phyloP scores from a whole-genome alignment of 352 stramenopile species.

The Globisporangium rhizosaccharum region DNA sequence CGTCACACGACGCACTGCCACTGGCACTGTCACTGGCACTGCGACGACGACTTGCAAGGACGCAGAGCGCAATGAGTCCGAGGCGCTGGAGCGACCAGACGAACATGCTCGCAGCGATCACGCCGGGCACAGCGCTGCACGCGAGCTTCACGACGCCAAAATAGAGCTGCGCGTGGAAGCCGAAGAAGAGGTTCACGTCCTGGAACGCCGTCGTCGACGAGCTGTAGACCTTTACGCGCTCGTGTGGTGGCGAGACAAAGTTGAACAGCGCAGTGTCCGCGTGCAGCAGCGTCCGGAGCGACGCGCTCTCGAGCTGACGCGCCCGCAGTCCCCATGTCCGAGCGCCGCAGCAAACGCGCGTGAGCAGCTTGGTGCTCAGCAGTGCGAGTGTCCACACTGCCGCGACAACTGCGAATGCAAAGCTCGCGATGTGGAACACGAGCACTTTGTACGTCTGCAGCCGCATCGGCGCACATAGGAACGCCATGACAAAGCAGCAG shows the following conservation, averaged over 20 bases:
- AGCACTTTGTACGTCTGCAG: constrained; percentile 53
- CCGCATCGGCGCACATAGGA: constrained; percentile 47
- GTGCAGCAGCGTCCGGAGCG: constrained; percentile 31
- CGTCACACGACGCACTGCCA: not conserved
- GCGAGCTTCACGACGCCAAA: constrained; percentile 49
- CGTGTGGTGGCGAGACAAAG: constrained; percentile 34
- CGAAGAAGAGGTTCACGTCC: constrained; percentile 16
- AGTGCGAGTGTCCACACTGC: constrained; percentile 23
- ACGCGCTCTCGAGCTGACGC: constrained; percentile 20
- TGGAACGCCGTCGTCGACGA: constrained; percentile 16
- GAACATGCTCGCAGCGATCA: constrained; percentile 36
- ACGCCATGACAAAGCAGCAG: constrained; percentile 43
- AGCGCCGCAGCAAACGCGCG: too few relatives aligned
- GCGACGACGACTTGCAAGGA: constrained; percentile 6
- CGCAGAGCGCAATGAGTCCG: constrained; percentile 14
- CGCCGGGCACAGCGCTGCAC: constrained; percentile 35
- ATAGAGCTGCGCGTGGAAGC: constrained; percentile 49
- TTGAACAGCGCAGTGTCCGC: constrained; percentile 56
- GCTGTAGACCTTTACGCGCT: constrained; percentile 46
- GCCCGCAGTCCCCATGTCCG: not conserved
- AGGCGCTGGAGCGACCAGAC: constrained; percentile 41
- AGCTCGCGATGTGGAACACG: constrained; percentile 49
- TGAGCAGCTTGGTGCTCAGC: constrained; percentile 20
- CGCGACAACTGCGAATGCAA: constrained; percentile 33
- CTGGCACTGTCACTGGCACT: not conserved